phyloP scores from a whole-genome alignment of 2,329 filamentous ascomycete species.

The Macrophomina pseudophaseolina region DNA sequence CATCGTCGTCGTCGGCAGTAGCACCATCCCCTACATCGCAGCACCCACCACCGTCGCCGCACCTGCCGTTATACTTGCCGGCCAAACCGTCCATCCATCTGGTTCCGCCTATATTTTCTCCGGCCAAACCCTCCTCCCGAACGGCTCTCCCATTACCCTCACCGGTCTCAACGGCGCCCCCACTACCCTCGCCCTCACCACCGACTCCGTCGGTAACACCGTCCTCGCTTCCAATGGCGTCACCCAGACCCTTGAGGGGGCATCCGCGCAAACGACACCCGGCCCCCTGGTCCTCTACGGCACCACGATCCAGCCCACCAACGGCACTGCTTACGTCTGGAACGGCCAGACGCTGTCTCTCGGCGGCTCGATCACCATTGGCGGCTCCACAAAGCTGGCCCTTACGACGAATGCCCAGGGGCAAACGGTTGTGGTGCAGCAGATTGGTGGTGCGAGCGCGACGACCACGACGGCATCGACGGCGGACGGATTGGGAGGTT shows the following conservation, averaged over 20 bases:
- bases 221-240: neutral
- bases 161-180: neutral
- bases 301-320: neutral
- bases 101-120: constrained; percentile 14
- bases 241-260: neutral
- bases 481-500: neutral
- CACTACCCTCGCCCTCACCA: constrained; percentile 16
- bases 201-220: constrained; percentile 2
- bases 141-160: constrained; percentile 19
- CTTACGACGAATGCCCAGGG: constrained; percentile 23
- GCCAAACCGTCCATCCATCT: constrained; percentile 8
- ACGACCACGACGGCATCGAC: neutral
- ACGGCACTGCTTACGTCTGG: constrained; percentile 4
- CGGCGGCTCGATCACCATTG: constrained; percentile 3
- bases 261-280: neutral
- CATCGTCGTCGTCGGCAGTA: constrained; percentile 36
- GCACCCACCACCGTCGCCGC: constrained; percentile 29
- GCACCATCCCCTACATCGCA: constrained; percentile 36
- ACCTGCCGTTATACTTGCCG: neutral
- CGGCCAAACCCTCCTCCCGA: constrained; percentile 15
- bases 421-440: constrained; percentile 18
- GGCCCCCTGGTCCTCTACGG: constrained; percentile 8
- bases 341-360: constrained; percentile 3
- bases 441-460: neutral
- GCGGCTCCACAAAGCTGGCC: neutral